phyloP scores from a whole-genome alignment of 2,329 filamentous ascomycete genomes.

The Cordyceps pruinosa region DNA sequence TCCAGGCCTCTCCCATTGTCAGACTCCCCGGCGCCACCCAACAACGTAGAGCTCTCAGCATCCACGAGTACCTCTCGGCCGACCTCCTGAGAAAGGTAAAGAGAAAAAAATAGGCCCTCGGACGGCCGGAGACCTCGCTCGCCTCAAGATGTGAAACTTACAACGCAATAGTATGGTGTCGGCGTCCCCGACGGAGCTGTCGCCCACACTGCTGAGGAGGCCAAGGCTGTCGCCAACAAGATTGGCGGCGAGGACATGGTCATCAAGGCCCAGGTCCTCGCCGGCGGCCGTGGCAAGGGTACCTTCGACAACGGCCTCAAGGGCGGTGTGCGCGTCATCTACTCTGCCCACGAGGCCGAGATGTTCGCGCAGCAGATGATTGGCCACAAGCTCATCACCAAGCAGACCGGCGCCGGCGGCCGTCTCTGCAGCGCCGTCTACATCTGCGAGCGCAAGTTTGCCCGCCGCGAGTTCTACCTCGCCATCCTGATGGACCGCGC shows the following conservation, averaged over 20 bases:
- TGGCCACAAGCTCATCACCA: conserved; percentile 98
- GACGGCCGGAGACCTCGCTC: neutral
- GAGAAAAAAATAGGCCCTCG: conserved; percentile 11
- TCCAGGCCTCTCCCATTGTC: conserved; percentile 36
- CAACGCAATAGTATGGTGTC: conserved; percentile 69
- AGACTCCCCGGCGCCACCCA: conserved; percentile 61
- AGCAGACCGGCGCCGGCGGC: conserved; percentile 92
- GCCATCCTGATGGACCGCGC: conserved; percentile 96
- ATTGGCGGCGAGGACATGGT: conserved; percentile 96
- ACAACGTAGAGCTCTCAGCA: conserved; percentile 84
- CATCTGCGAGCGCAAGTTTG: conserved; percentile 99
- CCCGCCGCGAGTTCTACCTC: conserved; percentile 97
- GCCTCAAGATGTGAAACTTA: conserved; percentile 16
- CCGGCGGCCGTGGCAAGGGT: conserved; percentile 95
- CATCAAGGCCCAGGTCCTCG: conserved; percentile 98
- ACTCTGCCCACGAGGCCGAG: conserved; percentile 91
- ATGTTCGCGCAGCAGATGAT: conserved; percentile 99
- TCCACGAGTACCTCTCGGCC: conserved; percentile 97
- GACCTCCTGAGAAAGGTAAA: conserved; percentile 73
- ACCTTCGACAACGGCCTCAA: conserved; percentile 98
- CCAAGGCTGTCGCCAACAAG: conserved; percentile 81
- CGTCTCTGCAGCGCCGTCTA: conserved; percentile 96
- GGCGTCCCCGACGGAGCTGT: conserved; percentile 86
- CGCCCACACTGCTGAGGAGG: conserved; percentile 73
- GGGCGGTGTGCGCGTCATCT: conserved; percentile 96